Evolutionary conservation across 225 moss, liverwort and hornwort species (phyloP).

Genomic region (Climacium dendroides): DNA sequence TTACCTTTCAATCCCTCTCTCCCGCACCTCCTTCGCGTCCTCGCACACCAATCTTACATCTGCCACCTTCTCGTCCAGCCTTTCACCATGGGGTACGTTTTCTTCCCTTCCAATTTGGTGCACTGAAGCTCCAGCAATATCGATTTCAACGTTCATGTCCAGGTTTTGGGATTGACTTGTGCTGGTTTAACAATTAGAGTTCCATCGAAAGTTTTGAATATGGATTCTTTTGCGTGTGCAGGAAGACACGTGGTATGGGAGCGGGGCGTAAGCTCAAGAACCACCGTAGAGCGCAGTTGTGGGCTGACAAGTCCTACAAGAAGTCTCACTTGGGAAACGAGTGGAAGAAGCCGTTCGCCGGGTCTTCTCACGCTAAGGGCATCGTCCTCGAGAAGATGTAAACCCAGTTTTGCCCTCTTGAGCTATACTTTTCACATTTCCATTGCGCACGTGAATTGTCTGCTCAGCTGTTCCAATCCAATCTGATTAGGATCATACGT

Average conservation of each 20-base stretch:
- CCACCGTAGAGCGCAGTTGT: conserved; percentile 70
- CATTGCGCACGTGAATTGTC: neutral
- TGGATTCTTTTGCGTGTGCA: neutral
- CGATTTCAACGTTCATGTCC: neutral
- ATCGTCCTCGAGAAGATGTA: conserved; percentile 92
- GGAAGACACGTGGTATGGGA: conserved; percentile 90
- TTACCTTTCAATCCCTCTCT: neutral
- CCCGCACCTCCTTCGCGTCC: neutral
- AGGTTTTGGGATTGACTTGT: neutral
- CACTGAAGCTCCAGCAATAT: neutral
- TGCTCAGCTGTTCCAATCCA: neutral
- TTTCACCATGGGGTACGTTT: conserved; percentile 16
- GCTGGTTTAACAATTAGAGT: neutral
- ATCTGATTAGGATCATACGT: neutral
- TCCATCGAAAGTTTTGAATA: neutral
- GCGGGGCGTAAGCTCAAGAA: conserved; percentile 91
- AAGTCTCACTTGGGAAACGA: conserved; percentile 84
- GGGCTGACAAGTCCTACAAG: conserved; percentile 96
- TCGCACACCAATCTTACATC: neutral
- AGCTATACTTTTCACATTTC: neutral
- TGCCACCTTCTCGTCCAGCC: neutral
- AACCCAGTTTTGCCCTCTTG: neutral
- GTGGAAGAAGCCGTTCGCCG: conserved; percentile 93
- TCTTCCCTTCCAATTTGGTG: neutral
- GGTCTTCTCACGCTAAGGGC: conserved; percentile 88